phyloP scores from a whole-genome alignment of 2,329 filamentous ascomycete genomes.

The Aspergillus sp. region DNA sequence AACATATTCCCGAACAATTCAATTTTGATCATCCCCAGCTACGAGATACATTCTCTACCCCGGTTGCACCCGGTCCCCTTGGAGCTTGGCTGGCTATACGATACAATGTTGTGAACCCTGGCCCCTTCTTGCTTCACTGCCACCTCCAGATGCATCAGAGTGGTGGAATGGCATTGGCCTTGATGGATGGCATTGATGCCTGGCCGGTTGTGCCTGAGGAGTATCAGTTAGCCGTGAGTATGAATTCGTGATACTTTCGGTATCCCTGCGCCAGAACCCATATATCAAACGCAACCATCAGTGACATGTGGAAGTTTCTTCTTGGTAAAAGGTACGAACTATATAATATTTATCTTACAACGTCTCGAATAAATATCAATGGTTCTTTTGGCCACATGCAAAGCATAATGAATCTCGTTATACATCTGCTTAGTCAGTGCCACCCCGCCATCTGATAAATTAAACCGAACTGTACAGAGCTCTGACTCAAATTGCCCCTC shows the following conservation, averaged over 20 bases:
- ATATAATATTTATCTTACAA: not conserved
- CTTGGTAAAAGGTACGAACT: not conserved
- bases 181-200: conserved; percentile 51
- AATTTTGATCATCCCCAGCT: conserved; percentile 58
- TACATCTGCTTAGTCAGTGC: conserved; percentile 6
- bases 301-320: not conserved
- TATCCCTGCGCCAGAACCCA: too few relatives aligned
- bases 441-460: conserved; percentile 8
- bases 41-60: conserved; percentile 51
- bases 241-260: too few relatives aligned
- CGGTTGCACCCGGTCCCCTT: conserved; percentile 25
- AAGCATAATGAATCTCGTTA: not conserved
- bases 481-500: conserved; percentile 5
- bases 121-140: conserved; percentile 53
- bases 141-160: conserved; percentile 52
- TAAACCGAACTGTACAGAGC: not conserved
- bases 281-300: not conserved
- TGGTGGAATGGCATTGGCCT: conserved; percentile 51
- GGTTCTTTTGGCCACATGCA: not conserved
- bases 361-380: not conserved
- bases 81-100: conserved; percentile 45
- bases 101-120: conserved; percentile 51
- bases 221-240: conserved; percentile 2
- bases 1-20: conserved; percentile 51
- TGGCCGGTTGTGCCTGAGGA: conserved; percentile 38